Evolutionary conservation across 768 basidiomycete species (phyloP), one percentile per base, ranked within the genome.

Genomic region (Serpula lacrymans): DNA sequence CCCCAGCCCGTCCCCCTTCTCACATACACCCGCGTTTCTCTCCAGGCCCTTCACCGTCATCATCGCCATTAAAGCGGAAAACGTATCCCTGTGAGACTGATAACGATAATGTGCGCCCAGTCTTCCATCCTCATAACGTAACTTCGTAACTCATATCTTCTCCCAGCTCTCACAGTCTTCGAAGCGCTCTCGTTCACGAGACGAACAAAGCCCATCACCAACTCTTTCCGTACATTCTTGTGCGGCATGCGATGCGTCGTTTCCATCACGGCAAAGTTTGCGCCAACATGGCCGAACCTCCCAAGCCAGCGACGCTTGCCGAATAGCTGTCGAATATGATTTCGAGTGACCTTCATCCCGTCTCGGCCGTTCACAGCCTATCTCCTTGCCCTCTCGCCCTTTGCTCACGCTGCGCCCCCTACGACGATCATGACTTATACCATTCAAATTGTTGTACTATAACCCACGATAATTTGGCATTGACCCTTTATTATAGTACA

Each of bases 231-330:
- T 71, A 36, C 77, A 80, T 54, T 72, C 82, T 2, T 88, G 85
- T 69, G 76, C 86, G 20, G 86, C 85, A 7, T 88, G 85, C 55
- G 84, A 88, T 53, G 67, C 77, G 17, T 74, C 68, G 46, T 88
- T 88, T 55, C 59, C 72, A 34, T 74, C 79, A 8, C 70, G 59
- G n/a, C 71, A 79, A 39, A 64, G 71, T 50, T 72, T 88, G 10
- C 72, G 72, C 38, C 74, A 74, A 47, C 85, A 88, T 53, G 84
- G 80, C 16, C 64, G 53, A 28, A 64, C 70, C n/a, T 53, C 71
- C 8, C 58, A 65, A 21, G 64, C 69, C n/a, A 75, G 75, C 53
- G 82, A 85, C 53, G 86, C 85, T 6, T 88, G 86, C 53, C 75
- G 72, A 43, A 73, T 73, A 37, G 85, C 85, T 9, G 85, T 87